Conservation (phyloP, 108 stramenopile species). For the Schizochytrium sp. region DNA sequence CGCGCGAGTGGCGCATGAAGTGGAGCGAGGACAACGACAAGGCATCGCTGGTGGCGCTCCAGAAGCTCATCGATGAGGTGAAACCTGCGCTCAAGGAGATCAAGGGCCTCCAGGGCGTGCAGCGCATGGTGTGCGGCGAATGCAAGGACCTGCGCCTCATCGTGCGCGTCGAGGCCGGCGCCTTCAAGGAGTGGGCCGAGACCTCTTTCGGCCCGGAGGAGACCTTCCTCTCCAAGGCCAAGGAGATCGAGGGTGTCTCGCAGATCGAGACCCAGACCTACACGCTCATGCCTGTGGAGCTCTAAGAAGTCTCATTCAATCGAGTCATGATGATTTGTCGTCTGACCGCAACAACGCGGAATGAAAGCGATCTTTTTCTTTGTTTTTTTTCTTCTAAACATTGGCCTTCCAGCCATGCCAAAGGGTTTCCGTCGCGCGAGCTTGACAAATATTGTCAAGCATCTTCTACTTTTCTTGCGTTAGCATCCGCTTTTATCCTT, state of each 20-base stretch:
- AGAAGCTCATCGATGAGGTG: neutral
- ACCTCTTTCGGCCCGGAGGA: slow-evolving; percentile 61
- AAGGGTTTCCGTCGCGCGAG: too few species aligned
- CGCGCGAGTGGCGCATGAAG: neutral
- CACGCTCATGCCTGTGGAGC: slow-evolving; percentile 35
- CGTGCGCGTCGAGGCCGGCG: neutral
- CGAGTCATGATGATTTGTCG: too few species aligned
- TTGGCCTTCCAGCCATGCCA: too few species aligned
- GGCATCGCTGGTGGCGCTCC: neutral
- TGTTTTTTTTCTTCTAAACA: too few species aligned
- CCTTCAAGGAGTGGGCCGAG: slow-evolving; percentile 53
- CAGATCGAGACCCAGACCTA: slow-evolving; percentile 77
- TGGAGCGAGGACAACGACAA: neutral
- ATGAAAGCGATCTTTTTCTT: too few species aligned
- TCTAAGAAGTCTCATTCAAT: neutral
- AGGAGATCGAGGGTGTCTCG: slow-evolving; percentile 71
- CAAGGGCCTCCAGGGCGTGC: neutral
- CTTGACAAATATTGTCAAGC: too few species aligned
- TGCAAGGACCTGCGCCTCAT: slow-evolving; percentile 17
- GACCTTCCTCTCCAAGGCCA: slow-evolving; percentile 66
- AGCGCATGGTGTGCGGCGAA: slow-evolving; percentile 18
- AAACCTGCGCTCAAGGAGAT: neutral
- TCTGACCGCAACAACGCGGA: too few species aligned
- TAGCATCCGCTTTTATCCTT: too few species aligned
- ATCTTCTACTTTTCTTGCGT: too few species aligned